Evolutionary conservation across 169 alveolate genomes (phyloP).

Genomic region (Cystoisospora suis): DNA sequence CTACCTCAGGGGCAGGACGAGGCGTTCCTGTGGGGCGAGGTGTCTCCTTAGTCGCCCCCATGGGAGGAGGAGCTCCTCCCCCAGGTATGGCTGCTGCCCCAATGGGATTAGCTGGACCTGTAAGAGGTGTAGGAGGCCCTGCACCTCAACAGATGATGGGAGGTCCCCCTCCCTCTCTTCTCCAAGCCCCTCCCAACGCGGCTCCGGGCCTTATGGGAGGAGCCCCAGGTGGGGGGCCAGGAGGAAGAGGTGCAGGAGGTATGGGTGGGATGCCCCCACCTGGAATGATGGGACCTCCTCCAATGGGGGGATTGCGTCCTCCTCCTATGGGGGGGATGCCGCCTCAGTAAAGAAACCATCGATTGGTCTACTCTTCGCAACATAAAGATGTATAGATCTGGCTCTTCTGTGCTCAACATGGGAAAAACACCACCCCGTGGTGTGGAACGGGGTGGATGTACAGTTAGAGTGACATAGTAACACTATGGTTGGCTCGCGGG

Average conservation of each 20-base stretch:
- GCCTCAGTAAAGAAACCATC: no score
- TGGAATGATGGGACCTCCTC: neutral
- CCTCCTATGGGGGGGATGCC: neutral
- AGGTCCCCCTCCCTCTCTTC: slow-evolving; percentile 30
- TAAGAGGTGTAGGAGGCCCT: slow-evolving; percentile 68
- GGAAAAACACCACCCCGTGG: no score
- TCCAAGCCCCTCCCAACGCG: neutral
- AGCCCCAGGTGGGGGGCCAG: slow-evolving; percentile 27
- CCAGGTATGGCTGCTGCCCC: slow-evolving; percentile 53
- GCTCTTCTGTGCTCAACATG: no score
- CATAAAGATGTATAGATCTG: no score
- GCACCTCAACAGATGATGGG: slow-evolving; percentile 47
- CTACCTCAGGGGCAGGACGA: slow-evolving; percentile 36
- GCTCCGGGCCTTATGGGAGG: slow-evolving; percentile 14
- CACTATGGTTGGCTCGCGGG: no score
- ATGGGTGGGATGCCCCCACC: neutral
- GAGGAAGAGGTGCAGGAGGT: neutral
- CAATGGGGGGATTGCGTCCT: neutral
- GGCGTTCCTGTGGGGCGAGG: slow-evolving; percentile 57
- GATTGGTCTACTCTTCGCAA: no score
- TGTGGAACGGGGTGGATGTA: no score
- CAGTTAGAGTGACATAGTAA: no score
- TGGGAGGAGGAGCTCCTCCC: slow-evolving; percentile 56
- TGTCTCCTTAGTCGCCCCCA: neutral
- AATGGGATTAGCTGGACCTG: slow-evolving; percentile 65